Base-by-base conservation (phyloP, 108 stramenopile genomes). In the Stephanodiscus triporus region DNA sequence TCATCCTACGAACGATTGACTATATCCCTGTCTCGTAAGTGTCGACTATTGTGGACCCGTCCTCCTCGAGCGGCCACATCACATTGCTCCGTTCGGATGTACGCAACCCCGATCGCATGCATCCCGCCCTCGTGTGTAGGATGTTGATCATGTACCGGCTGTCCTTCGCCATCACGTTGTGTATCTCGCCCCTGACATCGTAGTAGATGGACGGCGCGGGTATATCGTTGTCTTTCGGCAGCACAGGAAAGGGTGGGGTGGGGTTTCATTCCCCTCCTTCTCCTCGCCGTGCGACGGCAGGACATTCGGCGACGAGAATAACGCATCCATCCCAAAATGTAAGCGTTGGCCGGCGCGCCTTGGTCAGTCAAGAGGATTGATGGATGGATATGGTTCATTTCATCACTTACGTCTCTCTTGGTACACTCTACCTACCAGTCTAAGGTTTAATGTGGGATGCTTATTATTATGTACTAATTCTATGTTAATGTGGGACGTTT, bases 161-260 rank as follows among this genome's bases (percentile, higher is more conserved):
- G 23, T n/a, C n/a, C n/a, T 48, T 19, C 6, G 82, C 80, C 17
- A 66, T 60, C 11, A 85, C 42, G 10, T 84, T 81, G 72, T 85
- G 82, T 62, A 86, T 89, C 43, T 81, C 78, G 14, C 88, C 88
- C 37, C 88, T 68, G 37, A 79, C 85, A 54, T 89, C 88, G 17
- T 40, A 42, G 76, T 84, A 77, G 22, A 59, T 43, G 2, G 55
- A 58, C 32, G 76, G 76, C 20, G 76, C 50, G 24, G 76, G 76
- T 34, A 71, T 72, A 2, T 62, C 49, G 49, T 71, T 48, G 13
- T 77, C 40, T 11, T 2, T 6, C 4, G 74, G 43, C 10, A 37
- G 57, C 36, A 37, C 37, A 34, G 43, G 16, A 0, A 16, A 3
- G 3, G 43, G 43, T 4, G 9, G 4, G 56, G 66, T n/a, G n/a